Conservation (phyloP, 2,329 filamentous ascomycete genomes). For the Apiospora kogelbergensis region DNA sequence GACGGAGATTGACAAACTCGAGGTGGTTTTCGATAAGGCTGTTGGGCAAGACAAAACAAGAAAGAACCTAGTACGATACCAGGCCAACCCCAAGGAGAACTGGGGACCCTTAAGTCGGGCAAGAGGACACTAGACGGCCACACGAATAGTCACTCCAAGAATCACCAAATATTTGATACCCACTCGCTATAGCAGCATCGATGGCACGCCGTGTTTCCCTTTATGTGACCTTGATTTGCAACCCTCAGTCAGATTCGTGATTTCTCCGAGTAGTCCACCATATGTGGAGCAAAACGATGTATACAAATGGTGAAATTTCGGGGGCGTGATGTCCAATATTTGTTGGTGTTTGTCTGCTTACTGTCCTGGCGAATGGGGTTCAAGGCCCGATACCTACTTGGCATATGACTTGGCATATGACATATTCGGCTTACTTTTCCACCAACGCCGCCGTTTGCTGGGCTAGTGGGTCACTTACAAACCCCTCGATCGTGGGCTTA, state of each 20-base stretch:
- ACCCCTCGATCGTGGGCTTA: background rate
- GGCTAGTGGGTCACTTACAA: background rate
- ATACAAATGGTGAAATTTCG: background rate
- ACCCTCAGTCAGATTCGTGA: background rate
- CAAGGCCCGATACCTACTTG: background rate
- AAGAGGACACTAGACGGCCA: slow-evolving; percentile 54
- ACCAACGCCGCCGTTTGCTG: background rate
- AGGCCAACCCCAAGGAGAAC: slow-evolving; percentile 84
- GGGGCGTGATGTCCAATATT: background rate
- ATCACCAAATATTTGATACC: background rate
- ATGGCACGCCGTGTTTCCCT: background rate
- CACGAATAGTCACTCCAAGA: slow-evolving; percentile 56
- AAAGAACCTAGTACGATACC: slow-evolving; percentile 79
- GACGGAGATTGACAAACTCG: slow-evolving; percentile 34
- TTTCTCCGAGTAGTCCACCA: too few species aligned
- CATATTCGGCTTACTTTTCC: background rate
- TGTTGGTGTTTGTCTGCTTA: background rate
- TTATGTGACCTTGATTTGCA: background rate
- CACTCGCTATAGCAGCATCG: background rate
- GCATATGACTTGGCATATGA: too few species aligned
- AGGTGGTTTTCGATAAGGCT: slow-evolving; percentile 71
- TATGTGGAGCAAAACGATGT: too few species aligned
- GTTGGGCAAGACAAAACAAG: slow-evolving; percentile 69
- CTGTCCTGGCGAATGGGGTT: background rate
- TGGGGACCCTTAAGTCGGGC: slow-evolving; percentile 82